Evolutionary conservation across 371 early-diverging fungal species (phyloP).

Genomic region (Coemansia sp.): DNA sequence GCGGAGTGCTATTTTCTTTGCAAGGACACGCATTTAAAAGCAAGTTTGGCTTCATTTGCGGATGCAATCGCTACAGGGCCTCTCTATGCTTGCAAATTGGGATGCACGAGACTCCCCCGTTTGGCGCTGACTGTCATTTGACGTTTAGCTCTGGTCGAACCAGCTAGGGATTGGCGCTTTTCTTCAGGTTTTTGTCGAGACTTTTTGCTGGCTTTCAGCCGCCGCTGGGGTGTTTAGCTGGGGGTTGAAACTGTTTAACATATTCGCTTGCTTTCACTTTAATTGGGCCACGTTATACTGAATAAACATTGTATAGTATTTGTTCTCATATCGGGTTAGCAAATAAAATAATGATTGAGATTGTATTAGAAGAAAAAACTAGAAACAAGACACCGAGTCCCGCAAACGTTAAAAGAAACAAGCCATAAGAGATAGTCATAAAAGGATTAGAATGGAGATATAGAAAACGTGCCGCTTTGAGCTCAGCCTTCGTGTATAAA

Average conservation of each 20-base stretch:
- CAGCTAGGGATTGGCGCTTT: too few relatives aligned
- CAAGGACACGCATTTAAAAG: background rate
- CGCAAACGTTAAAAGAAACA: conserved; percentile 3
- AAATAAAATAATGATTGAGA: too few relatives aligned
- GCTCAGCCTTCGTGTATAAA: background rate
- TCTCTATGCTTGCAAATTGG: background rate
- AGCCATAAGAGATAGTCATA: background rate
- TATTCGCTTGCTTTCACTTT: background rate
- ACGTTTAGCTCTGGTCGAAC: too few relatives aligned
- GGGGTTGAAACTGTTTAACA: background rate
- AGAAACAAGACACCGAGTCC: background rate
- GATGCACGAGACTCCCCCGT: background rate
- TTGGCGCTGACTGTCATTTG: too few relatives aligned
- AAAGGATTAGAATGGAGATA: background rate
- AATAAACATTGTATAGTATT: background rate
- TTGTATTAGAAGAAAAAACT: background rate
- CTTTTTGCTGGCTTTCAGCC: too few relatives aligned
- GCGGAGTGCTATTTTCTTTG: background rate
- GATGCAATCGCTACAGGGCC: background rate
- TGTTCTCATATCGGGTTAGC: too few relatives aligned
- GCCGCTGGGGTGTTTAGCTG: too few relatives aligned
- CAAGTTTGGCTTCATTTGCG: background rate
- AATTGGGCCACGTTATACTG: background rate
- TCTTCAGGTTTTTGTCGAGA: too few relatives aligned
- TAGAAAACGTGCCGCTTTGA: background rate